Evolutionary conservation across 129 eudicot species (phyloP), one percentile per base, ranked within the genome.

Genomic region (Arctium minus): DNA sequence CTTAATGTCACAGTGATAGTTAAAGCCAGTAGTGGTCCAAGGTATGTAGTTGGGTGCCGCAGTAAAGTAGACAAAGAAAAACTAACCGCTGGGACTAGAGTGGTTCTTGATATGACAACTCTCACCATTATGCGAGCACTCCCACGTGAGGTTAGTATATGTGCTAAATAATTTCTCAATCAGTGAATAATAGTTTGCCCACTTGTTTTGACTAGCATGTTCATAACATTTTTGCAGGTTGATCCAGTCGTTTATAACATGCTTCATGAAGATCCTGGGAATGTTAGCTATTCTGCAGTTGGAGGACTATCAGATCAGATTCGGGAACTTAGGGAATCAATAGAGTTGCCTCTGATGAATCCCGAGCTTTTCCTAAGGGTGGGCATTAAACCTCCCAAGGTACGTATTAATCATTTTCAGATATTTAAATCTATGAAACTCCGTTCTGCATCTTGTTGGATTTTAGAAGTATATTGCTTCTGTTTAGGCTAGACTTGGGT

Each of bases 211-310:
- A 72, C 29, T 18, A 44, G 65, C 62, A 36, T 77, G 29, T 74
- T 75, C 68, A 3, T 36, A 64, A 15, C 38, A 69, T 48, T 42
- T 17, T 88, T 50, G 39, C 85, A 94, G 99, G 98, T 96, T 17
- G 98, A 96, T 90, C 99, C 99, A 60, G 99, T 91, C 82, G 98
- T 96, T 38, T 96, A 96, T 81, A 96, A 92, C 85, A 93, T 96
- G 98, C 96, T 93, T 85, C 98, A 96, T 80, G 99, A 96, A 84
- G 99, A 96, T 85, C 99, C 99, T 78, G 99, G 99, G 15, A 96
- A 96, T 64, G 86, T 96, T 36, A 96, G 99, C 83, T 96, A 96
- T 73, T 96, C 99, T 31, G 98, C 99, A 22, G 97, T 96, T 40
- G 99, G 99, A 83, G 99, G 99, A 42, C 86, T 96, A 67, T 90